Percentiles rank a stretch among this genome's conserved stretches.
These are phyloP conservation scores for Aspergillus carbonarius DNA, from an alignment of 2,329 filamentous ascomycete species.

Conservation along the genomic window DNA sequence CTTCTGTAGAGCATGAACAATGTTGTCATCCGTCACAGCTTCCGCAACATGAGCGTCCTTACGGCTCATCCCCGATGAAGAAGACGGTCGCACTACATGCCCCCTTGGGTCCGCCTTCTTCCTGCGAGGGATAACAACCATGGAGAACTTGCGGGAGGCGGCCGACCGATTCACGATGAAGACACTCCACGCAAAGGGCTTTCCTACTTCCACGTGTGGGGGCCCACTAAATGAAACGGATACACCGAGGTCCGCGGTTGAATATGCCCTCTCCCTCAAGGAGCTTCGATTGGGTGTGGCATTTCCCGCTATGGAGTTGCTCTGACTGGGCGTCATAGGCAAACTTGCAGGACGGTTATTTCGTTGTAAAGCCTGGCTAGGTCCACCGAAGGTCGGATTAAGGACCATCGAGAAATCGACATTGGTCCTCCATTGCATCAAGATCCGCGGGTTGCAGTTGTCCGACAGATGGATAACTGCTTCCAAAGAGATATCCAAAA, in stretches of 20 bases:
- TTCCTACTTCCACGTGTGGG: constrained; percentile 49
- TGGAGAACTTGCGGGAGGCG: constrained; percentile 54
- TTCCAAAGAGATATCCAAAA: constrained; percentile 50
- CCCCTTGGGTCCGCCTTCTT: constrained; percentile 42
- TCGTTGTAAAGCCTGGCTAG: constrained; percentile 47
- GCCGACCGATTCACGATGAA: constrained; percentile 61
- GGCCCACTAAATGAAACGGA: constrained; percentile 59
- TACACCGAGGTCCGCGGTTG: constrained; percentile 46
- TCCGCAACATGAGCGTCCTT: constrained; percentile 45
- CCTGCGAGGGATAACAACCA: constrained; percentile 53
- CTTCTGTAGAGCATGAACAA: constrained; percentile 56
- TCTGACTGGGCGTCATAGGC: constrained; percentile 31
- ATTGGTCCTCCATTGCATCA: constrained; percentile 50
- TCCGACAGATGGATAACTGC: constrained; percentile 42
- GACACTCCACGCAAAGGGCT: constrained; percentile 56
- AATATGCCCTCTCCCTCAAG: constrained; percentile 38
- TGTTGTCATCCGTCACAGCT: constrained; percentile 57
- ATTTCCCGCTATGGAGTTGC: constrained; percentile 13
- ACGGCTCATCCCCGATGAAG: constrained; percentile 43
- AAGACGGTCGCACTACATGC: constrained; percentile 47
- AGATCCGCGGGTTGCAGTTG: constrained; percentile 44
- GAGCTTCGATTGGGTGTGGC: constrained; percentile 32
- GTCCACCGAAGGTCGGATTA: constrained; percentile 48
- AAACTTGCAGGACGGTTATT: constrained; percentile 47
- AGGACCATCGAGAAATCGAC: constrained; percentile 50